Evolutionary conservation across 306 rosid genomes (phyloP).

Genomic region (Erythrophleum fordii): DNA sequence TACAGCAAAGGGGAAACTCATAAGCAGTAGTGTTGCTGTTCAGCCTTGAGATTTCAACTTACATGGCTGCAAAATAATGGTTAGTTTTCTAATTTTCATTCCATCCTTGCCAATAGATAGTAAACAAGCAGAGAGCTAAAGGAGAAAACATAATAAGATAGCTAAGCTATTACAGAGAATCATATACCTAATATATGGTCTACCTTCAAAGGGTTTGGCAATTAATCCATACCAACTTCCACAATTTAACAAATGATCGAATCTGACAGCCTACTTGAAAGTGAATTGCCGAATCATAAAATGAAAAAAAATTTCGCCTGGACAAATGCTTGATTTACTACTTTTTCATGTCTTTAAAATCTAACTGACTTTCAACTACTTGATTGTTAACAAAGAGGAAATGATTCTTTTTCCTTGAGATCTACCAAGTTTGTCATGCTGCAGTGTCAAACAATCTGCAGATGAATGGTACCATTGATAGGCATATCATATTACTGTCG

Average conservation of each 20-base stretch:
- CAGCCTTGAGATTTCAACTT: background rate
- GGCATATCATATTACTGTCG: background rate
- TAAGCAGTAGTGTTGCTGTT: background rate
- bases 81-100: background rate
- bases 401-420: background rate
- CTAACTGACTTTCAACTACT: constrained; percentile 22
- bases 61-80: constrained; percentile 12
- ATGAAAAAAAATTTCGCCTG: background rate
- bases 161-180: background rate
- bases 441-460: background rate
- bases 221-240: background rate
- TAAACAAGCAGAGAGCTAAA: background rate
- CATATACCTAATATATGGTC: background rate
- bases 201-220: background rate
- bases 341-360: constrained; percentile 5
- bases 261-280: background rate
- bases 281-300: background rate
- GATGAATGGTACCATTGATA: background rate
- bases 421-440: background rate
- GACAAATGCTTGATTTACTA: background rate
- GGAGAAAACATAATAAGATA: background rate
- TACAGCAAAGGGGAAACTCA: background rate
- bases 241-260: background rate
- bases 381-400: constrained; percentile 32
- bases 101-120: background rate